Conservation (phyloP, 2,329 filamentous ascomycete genomes). For the Dactylonectria macrodidyma region DNA sequence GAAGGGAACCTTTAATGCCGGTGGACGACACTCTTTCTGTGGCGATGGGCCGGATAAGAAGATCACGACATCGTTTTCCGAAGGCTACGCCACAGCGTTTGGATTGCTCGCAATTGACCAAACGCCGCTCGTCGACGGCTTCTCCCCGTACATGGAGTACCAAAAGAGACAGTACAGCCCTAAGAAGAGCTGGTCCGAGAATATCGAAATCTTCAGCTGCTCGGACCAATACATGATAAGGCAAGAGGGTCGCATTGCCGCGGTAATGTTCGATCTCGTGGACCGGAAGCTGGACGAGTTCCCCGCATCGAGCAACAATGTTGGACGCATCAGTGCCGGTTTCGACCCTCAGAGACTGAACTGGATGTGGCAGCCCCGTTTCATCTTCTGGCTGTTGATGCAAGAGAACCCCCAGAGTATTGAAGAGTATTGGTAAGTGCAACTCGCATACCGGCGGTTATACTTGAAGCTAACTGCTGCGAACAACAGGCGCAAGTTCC, state of each 20-base stretch:
- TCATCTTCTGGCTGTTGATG: conserved; percentile 6
- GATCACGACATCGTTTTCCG: not conserved
- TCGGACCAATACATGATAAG: not conserved
- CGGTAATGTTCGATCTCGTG: not conserved
- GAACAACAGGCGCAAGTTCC: conserved; percentile 1
- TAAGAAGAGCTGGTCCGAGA: not conserved
- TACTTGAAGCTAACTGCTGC: not conserved
- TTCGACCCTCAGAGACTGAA: not conserved
- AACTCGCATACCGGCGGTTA: not conserved
- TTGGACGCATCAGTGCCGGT: not conserved
- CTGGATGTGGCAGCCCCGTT: not conserved
- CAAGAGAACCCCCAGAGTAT: not conserved
- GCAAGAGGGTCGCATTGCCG: not conserved
- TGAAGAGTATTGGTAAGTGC: conserved; percentile 7
- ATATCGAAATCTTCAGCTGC: not conserved
- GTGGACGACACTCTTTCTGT: not conserved
- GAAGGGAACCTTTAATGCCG: not conserved
- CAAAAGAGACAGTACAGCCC: not conserved
- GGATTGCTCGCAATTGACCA: conserved; percentile 2
- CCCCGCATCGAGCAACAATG: not conserved
- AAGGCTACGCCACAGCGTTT: conserved; percentile 4
- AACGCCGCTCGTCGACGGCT: not conserved
- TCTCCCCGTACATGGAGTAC: not conserved
- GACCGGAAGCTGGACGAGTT: not conserved
- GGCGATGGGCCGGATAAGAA: not conserved